Evolutionary conservation across 768 basidiomycete genomes (phyloP).

Genomic region (Exidia glandulosa): DNA sequence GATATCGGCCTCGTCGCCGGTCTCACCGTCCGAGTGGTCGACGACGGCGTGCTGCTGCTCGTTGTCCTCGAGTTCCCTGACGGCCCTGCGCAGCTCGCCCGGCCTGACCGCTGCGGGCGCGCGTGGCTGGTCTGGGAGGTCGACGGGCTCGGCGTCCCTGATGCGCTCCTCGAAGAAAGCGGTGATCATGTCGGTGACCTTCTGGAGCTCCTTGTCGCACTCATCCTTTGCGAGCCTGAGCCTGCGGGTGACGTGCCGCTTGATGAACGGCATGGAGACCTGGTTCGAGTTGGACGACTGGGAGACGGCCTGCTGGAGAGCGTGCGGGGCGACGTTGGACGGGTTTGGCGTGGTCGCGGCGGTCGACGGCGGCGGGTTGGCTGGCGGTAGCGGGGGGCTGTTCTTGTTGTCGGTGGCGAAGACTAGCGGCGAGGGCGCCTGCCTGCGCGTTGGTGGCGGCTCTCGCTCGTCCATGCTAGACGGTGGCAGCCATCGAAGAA

Average conservation of each 20-base stretch:
- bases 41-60: conserved; percentile 27
- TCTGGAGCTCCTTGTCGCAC: conserved; percentile 92
- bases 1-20: conserved; percentile 25
- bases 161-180: conserved; percentile 88
- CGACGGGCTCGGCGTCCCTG: conserved; percentile 53
- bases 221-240: conserved; percentile 90
- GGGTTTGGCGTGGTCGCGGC: background rate
- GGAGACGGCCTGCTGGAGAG: conserved; percentile 16
- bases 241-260: conserved; percentile 85
- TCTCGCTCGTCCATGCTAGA: background rate
- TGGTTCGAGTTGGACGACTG: conserved; percentile 53
- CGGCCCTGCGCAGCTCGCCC: conserved; percentile 1
- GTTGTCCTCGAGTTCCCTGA: conserved; percentile 29
- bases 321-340: conserved; percentile 20
- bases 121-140: background rate
- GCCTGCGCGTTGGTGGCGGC: background rate
- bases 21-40: conserved; percentile 24
- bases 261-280: conserved; percentile 86
- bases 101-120: background rate
- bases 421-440: background rate
- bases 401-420: background rate
- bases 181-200: conserved; percentile 90
- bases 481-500: background rate
- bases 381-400: background rate
- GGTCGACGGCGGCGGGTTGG: background rate